Evolutionary conservation across 495 filamentous ascomycete genomes (phyloP), one percentile per base, ranked within the genome.

Genomic region (Emericellopsis terricola): DNA sequence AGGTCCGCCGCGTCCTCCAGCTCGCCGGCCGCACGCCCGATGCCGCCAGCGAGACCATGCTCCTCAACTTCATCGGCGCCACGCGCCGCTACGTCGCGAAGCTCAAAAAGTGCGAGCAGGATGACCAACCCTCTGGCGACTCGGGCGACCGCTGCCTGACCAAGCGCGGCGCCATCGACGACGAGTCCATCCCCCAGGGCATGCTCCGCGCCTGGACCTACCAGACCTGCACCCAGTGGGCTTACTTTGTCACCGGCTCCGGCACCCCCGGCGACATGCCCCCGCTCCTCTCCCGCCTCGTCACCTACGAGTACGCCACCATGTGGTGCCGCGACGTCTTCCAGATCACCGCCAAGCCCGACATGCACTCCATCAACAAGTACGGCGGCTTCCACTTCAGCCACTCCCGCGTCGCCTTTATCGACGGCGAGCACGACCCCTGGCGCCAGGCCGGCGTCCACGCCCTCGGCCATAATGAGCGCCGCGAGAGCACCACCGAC

Each of bases 361-460:
- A 79, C 33, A 50, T 69, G 0, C 51, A 64, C 3, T 47, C 55
- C 10, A 71, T 81, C 50, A 81, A 83, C 51, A 64, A 70, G 38
- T 68, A 77, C 47, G 78, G 78, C 23, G 75, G 73, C n/a, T 77
- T 68, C 41, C 39, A 61, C 39, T 69, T 80, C 48, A 58, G 62
- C 30, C 78, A 76, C 39, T 60, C 67, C 4, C 65, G 74, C 15
- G 62, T 82, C 5, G 77, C 77, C 13, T 61, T 72, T 36, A 57
- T 85, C 32, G 78, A 76, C 38, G 78, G 77, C 10, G 57, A 77
- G 35, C 58, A 58, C 33, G 79, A 85, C 46, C 75, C 78, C 0
- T 85, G 78, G 78, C 60, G 71, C 5, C 62, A 66, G 0, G 73
- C 74, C 0, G 75, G 69, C 8, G 70, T 72, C 3, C 74, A 78